These are phyloP conservation scores for Aspergillus transmontanensis DNA, from an alignment of 2,329 filamentous ascomycete species.

Conservation along the genomic window DNA sequence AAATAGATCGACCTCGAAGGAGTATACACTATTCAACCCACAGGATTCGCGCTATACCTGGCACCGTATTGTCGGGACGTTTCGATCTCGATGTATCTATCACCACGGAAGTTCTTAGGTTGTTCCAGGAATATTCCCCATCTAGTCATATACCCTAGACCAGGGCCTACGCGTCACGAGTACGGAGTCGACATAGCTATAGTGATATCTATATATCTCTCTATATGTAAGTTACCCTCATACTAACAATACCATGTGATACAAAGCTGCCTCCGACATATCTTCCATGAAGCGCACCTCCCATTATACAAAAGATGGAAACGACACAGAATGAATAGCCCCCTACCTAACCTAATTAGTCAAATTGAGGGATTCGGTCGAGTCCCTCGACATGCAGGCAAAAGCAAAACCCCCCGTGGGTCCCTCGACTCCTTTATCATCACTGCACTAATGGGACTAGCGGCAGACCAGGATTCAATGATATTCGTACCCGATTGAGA, in stretches of 20 bases:
- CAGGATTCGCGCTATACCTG: background rate
- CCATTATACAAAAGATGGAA: background rate
- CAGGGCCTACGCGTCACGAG: background rate
- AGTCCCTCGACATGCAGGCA: background rate
- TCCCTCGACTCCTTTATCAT: background rate
- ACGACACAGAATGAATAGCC: background rate
- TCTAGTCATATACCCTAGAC: background rate
- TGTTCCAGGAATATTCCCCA: background rate
- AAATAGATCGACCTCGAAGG: background rate
- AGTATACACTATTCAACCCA: background rate
- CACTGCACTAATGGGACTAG: background rate
- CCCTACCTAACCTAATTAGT: too few relatives aligned
- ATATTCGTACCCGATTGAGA: background rate
- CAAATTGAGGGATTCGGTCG: too few relatives aligned
- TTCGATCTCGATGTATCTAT: conserved; percentile 1
- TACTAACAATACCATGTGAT: too few relatives aligned
- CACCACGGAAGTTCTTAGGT: background rate
- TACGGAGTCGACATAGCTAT: background rate
- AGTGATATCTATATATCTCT: background rate
- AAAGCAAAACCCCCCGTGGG: background rate
- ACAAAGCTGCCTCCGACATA: too few relatives aligned
- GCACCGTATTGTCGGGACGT: background rate
- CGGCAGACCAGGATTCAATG: background rate
- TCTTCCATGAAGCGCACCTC: too few relatives aligned
- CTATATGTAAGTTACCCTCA: too few relatives aligned